Percentiles rank a stretch among this genome's conserved stretches.
Conservation (phyloP, 768 basidiomycete species). For the Suillus plorans region DNA sequence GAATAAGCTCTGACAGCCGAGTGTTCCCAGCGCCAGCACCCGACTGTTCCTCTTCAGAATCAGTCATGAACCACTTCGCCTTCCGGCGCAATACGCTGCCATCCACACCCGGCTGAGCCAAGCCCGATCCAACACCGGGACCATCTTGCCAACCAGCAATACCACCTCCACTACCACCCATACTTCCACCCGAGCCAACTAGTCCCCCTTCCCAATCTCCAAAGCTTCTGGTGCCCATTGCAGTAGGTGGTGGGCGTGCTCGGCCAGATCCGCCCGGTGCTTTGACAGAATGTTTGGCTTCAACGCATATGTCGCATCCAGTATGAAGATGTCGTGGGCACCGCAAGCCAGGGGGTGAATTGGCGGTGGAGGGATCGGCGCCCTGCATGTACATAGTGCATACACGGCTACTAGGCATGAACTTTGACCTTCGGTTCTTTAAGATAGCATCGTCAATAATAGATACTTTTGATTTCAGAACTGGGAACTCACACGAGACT, state of each 20-base stretch:
- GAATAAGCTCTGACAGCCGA: constrained; percentile 63
- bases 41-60: constrained; percentile 21
- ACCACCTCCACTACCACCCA: constrained; percentile 41
- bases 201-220: constrained; percentile 27
- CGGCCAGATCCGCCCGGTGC: constrained; percentile 25
- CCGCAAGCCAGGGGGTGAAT: constrained; percentile 60
- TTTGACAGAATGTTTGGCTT: constrained; percentile 43
- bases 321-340: constrained; percentile 75
- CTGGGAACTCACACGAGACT: background rate
- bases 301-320: constrained; percentile 77
- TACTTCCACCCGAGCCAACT: constrained; percentile 20
- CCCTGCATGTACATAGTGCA: constrained; percentile 57
- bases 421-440: constrained; percentile 11
- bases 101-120: constrained; percentile 51
- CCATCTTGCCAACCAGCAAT: constrained; percentile 77
- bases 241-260: constrained; percentile 13
- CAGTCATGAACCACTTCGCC: constrained; percentile 26
- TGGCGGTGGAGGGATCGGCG: constrained; percentile 58
- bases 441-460: constrained; percentile 7
- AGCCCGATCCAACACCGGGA: constrained; percentile 69
- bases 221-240: background rate
- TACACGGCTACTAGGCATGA: constrained; percentile 40
- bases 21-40: constrained; percentile 55
- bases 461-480: background rate
- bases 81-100: constrained; percentile 63